Percentiles rank a stretch among this genome's conserved stretches.
These are phyloP conservation scores for Xylaria sp. DNA, from an alignment of 2,329 filamentous ascomycete genomes.

Conservation along the genomic window DNA sequence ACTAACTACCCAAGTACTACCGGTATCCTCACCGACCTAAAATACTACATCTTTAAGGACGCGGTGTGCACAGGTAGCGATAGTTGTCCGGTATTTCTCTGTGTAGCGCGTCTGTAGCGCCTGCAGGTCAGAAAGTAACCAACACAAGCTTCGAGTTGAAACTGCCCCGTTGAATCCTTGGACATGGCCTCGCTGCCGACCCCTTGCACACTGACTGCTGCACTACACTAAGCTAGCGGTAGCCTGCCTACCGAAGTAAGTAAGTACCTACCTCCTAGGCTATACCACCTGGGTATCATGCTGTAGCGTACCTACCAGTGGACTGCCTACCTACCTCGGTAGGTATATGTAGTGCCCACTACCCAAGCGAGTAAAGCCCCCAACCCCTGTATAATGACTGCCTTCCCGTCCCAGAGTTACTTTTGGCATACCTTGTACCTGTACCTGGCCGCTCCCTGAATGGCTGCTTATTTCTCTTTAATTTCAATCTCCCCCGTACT, in stretches of 20 bases:
- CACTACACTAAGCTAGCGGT: not conserved
- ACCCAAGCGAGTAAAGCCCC: too few species aligned
- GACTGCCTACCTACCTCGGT: not conserved
- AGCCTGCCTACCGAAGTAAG: not conserved
- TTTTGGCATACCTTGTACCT: constrained; percentile 8
- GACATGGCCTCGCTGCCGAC: not conserved
- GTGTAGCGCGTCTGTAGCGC: not conserved
- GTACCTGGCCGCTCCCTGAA: constrained; percentile 34
- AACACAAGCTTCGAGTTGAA: not conserved
- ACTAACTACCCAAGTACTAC: too few species aligned
- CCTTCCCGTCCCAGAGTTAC: constrained; percentile 27
- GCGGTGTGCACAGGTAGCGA: too few species aligned
- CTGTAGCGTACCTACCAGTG: too few species aligned
- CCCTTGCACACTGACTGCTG: not conserved
- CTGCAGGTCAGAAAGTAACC: not conserved
- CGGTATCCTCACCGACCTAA: too few species aligned
- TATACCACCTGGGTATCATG: too few species aligned
- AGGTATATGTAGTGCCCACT: too few species aligned
- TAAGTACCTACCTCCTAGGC: too few species aligned
- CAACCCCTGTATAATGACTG: constrained; percentile 19
- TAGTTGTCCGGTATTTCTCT: too few species aligned
- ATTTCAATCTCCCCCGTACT: constrained; percentile 38
- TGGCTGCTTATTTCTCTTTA: constrained; percentile 35
- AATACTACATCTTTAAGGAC: too few species aligned
- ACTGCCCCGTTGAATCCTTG: not conserved